Base-by-base conservation (phyloP, 495 filamentous ascomycete genomes). In the Daldinia concentrica region DNA sequence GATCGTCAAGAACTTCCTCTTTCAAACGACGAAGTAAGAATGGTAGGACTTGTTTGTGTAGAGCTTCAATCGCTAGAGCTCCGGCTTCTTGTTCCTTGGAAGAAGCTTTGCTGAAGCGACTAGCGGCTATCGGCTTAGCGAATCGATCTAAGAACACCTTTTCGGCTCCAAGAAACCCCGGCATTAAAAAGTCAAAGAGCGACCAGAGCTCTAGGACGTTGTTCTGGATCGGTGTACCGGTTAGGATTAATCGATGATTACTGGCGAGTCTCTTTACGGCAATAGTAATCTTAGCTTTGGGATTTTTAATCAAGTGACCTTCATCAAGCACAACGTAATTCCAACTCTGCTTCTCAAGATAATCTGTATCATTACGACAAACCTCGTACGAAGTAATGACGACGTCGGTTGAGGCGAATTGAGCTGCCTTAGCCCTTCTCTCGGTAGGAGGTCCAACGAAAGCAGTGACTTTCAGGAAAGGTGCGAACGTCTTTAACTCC, bases 171-270 rank as follows among this genome's bases (percentile, higher is more conserved):
- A 99, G 83, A 85, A 99, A 99, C 6, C 95, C 96, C 4, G 95
- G 95, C 95, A 99, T 99, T 65, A 99, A 82, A 83, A 99, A 99
- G 79, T 99, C 95, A 74, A 99, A 98, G 6, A 99, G 87, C 0
- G 96, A 98, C 95, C 95, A 99, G n/a, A 99, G 85, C 76, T 99
- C 95, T 7, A 97, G 85, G 19, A 99, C 91, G 77, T 98, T 99
- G 80, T 99, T 99, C 78, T 99, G 95, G 74, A 99, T 99, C 0
- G 95, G 95, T 2, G 95, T 99, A 45, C 95, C 95, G 12, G 95
- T 98, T 5, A 99, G 87, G 68, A 99, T 98, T 37, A 99, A 84
- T 11, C 95, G 92, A 79, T 99, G 95, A 68, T 98, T 97, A 78
- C 93, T 96, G 26, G 86, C 74, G 37, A 99, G 82, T 43, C 87